Base-by-base conservation (phyloP, 495 filamentous ascomycete genomes). In the Jackrogersella multiformis region DNA sequence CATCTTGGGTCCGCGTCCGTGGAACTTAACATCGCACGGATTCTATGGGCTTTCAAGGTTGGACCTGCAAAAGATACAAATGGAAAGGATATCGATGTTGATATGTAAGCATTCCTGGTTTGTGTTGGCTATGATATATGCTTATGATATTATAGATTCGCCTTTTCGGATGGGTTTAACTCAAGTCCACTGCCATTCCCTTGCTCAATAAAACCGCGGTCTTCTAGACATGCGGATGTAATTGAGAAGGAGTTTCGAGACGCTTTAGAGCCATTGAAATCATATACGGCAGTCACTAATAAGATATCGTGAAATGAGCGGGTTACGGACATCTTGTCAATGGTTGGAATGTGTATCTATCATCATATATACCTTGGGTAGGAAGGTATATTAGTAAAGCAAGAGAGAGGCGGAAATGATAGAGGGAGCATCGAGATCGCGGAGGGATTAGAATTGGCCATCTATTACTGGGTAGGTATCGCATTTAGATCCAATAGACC, bases 1-100 rank as follows among this genome's bases (percentile, higher is more conserved):
- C 79, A 84, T 49, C 68, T 85, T 2, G 85, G 82, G 0, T 78
- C 83, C 23, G 78, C 80, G 0, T 82, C 78, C 3, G 73, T 86
- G 6, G 78, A 79, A 56, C 72, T 85, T 15, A 80, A 81, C n/a
- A 81, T 86, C n/a, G 80, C 81, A 1, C 81, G 80, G 4, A 74
- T 85, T 10, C 68, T 87, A 0, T 86, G 85, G 85, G 84, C 66
- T 0, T 83, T 83, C 59, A 60, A 82, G 4, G 75, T 83, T n/a
- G 69, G 69, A 28, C 80, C 84, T 12, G 82, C 79, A 2, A 69
- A 77, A 12, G 79, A 84, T 61, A 71, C 68, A 13, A 64, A 70
- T 8, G 84, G 83, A 0, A 74, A 80, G 24, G 76, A 84, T 41
- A 81, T 86, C 59, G 73, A 77, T 8, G 81, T 82, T 5, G 79